Conservation (phyloP, 1,284 basidiomycete species). For the Fomes fomentarius region DNA sequence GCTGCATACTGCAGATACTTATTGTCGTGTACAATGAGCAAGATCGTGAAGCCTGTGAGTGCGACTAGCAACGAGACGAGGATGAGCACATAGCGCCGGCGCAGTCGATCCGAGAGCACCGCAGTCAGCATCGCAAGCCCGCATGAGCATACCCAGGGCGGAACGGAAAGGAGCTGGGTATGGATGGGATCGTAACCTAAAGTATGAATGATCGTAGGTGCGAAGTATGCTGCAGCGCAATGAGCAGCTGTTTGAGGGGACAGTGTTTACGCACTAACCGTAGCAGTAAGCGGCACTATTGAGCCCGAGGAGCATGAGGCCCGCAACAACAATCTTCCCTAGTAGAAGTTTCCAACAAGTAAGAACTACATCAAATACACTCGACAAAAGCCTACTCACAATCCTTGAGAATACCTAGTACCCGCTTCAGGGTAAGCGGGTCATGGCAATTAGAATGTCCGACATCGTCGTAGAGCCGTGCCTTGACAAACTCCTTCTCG, state of each 20-base stretch:
- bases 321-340: slow-evolving; percentile 36
- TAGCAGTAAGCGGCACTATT: slow-evolving; percentile 35
- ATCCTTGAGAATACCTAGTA: slow-evolving; percentile 31
- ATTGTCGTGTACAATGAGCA: slow-evolving; percentile 33
- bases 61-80: slow-evolving; percentile 26
- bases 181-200: slow-evolving; percentile 47
- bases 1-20: slow-evolving; percentile 34
- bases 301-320: slow-evolving; percentile 37
- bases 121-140: slow-evolving; percentile 34
- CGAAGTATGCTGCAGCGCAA: slow-evolving; percentile 31
- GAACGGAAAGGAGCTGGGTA: slow-evolving; percentile 58
- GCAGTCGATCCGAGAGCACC: slow-evolving; percentile 28
- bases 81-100: slow-evolving; percentile 32
- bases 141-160: slow-evolving; percentile 44
- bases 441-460: slow-evolving; percentile 30
- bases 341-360: background rate
- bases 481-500: slow-evolving; percentile 36
- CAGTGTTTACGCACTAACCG: slow-evolving; percentile 20
- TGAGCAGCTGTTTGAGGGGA: background rate
- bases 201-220: slow-evolving; percentile 38
- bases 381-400: slow-evolving; percentile 21
- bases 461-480: slow-evolving; percentile 34
- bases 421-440: slow-evolving; percentile 24
- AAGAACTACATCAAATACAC: background rate
- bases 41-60: slow-evolving; percentile 33